These are phyloP conservation scores for Coleophoma crateriformis DNA, from an alignment of 2,329 filamentous ascomycete genomes.

Conservation along the genomic window DNA sequence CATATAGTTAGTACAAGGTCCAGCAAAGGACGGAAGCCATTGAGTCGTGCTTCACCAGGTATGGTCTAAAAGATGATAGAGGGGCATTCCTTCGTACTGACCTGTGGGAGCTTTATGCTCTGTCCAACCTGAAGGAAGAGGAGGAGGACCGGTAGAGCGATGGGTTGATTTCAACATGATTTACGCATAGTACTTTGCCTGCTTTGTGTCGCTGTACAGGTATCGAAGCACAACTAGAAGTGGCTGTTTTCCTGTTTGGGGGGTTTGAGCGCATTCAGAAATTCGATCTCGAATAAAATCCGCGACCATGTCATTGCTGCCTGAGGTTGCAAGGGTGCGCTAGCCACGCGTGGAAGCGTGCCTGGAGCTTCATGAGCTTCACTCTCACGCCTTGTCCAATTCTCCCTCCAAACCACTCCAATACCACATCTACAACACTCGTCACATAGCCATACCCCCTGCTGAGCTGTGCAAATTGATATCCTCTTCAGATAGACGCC, in stretches of 20 bases:
- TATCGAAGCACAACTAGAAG: too few relatives aligned
- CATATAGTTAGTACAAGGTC: neutral
- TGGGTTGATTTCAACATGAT: conserved; percentile 76
- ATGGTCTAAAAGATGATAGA: neutral
- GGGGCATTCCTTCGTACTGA: conserved; percentile 24
- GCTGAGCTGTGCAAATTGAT: neutral
- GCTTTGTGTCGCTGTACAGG: neutral
- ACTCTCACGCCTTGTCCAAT: conserved; percentile 6
- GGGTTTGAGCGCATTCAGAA: neutral
- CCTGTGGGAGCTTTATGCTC: conserved; percentile 83
- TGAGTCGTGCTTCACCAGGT: conserved; percentile 8
- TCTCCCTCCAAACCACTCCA: conserved; percentile 5
- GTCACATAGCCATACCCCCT: neutral
- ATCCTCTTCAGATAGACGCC: neutral
- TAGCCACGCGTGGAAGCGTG: conserved; percentile 18
- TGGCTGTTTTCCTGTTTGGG: neutral
- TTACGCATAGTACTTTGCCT: conserved; percentile 4
- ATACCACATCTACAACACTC: conserved; percentile 2
- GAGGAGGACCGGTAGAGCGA: conserved; percentile 46
- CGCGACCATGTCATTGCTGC: neutral
- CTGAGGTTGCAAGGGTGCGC: conserved; percentile 1
- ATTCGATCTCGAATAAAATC: neutral
- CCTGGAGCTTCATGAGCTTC: conserved; percentile 18
- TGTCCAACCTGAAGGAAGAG: conserved; percentile 80
- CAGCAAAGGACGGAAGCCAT: neutral